Percentiles rank a stretch among this genome's conserved stretches.
Evolutionary conservation across 2,329 filamentous ascomycete genomes (phyloP).

Genomic region (Cordyceps militaris): DNA sequence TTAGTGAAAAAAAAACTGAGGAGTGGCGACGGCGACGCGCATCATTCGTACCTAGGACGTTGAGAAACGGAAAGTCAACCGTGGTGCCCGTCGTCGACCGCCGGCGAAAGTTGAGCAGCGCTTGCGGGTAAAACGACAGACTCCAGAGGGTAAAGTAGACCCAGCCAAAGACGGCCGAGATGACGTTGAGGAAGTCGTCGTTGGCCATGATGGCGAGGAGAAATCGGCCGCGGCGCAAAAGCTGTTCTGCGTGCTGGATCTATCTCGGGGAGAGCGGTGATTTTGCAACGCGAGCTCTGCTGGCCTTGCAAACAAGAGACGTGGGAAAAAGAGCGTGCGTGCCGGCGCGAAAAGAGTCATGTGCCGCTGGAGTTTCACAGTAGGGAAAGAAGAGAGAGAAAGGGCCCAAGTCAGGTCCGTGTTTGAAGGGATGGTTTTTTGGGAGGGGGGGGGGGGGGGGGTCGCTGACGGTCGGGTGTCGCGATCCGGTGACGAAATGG

Average conservation of each 20-base stretch:
- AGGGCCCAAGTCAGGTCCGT: neutral
- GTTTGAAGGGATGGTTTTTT: neutral
- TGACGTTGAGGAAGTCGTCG: conserved; percentile 34
- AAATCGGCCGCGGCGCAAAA: neutral
- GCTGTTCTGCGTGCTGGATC: neutral
- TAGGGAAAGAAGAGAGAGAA: neutral
- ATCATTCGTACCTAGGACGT: conserved; percentile 45
- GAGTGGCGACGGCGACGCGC: neutral
- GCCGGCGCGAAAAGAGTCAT: no score
- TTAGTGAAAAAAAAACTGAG: no score
- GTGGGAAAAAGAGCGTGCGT: no score
- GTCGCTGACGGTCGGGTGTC: neutral
- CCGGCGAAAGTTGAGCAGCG: conserved; percentile 69
- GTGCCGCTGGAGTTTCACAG: no score
- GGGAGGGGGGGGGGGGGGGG: neutral
- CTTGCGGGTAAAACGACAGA: conserved; percentile 86
- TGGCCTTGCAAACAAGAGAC: no score
- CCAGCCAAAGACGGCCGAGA: conserved; percentile 63
- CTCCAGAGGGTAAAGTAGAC: conserved; percentile 74
- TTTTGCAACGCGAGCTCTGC: no score
- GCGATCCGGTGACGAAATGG: conserved; percentile 8
- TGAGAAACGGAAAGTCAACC: conserved; percentile 79
- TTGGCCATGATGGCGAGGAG: conserved; percentile 9
- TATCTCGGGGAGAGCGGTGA: neutral
- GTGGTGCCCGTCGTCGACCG: conserved; percentile 76